Base-by-base conservation (phyloP, 179 eudicot species). In the Amaranthus tricolor region DNA sequence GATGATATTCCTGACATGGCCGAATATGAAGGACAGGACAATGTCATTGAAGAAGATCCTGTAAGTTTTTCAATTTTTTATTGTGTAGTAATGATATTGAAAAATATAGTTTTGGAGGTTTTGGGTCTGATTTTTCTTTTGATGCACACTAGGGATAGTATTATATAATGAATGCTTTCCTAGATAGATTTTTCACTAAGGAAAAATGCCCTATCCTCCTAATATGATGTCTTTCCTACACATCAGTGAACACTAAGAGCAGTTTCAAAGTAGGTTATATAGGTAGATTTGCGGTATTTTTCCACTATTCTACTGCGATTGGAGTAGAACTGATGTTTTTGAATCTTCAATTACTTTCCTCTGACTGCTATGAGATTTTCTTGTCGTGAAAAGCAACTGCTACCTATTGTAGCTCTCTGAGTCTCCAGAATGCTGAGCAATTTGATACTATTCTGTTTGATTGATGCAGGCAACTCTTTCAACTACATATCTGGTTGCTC, bases 1-100 rank as follows among this genome's bases (percentile, higher is more conserved):
- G 99, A 95, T 65, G 97, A 92, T 76, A 90, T 95, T 65, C 99
- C 99, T 24, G 97, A 95, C 80, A 88, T 95, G 90, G 89, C 85
- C 59, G 99, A 89, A 66, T 92, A 82, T 80, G 95, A 88, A 74
- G 99, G 90, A 14, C 83, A 89, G 66, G 93, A 92, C 79, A 90
- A 88, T 78, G 77, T 92, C 59, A 77, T 95, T 78, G 99, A 90
- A 64, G 61, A 85, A 66, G 97, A 80, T 73, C 79, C 82, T 24
- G 88, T 85, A 74, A 72, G 86, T 80, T 48, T 14, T 16, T 72
- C 56, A 7, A 57, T 31, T 45, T 50, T 12, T 10, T 55, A 24
- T 49, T 60, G 68, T 16, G 1, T 61, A 59, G 14, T 69, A 51
- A 45, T n/a, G 52, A 52, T 68, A n/a, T 40, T 68, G 21, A 43